Conservation (phyloP, 1,139 yeast species). For the Scheffersomyces cryptocercus region DNA sequence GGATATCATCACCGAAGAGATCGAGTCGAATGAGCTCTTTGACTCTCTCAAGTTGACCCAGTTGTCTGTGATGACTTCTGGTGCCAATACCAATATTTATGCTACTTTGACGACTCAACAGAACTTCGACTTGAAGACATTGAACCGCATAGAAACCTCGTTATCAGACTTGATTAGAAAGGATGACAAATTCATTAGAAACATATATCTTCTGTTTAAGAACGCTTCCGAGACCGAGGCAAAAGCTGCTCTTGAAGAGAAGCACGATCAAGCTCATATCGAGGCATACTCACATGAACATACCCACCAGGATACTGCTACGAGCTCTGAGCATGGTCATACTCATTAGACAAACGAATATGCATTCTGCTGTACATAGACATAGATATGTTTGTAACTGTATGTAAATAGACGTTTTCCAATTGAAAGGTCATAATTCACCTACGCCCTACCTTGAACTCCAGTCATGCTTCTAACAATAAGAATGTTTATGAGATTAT, state of each 20-base stretch:
- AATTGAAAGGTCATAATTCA: no score
- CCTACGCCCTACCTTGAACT: no score
- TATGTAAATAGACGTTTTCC: no score
- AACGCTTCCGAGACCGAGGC: slow-evolving; percentile 1
- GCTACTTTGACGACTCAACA: slow-evolving; percentile 22
- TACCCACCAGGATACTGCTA: no score
- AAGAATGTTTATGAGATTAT: no score
- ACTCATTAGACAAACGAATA: no score
- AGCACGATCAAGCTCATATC: not conserved
- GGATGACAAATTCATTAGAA: slow-evolving; percentile 38
- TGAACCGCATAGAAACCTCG: slow-evolving; percentile 28
- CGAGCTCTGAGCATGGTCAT: no score
- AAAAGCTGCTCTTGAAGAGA: not conserved
- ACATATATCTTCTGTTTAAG: slow-evolving; percentile 27
- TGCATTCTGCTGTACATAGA: no score
- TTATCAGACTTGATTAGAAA: slow-evolving; percentile 21
- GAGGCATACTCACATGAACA: not conserved
- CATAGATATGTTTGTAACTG: no score
- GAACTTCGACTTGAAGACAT: slow-evolving; percentile 22
- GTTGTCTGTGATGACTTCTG: slow-evolving; percentile 62
- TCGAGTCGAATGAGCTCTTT: slow-evolving; percentile 14
- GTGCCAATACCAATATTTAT: slow-evolving; percentile 60
- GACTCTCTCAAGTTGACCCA: slow-evolving; percentile 39
- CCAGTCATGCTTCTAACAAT: no score
- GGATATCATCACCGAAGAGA: slow-evolving; percentile 20